These are phyloP conservation scores for Hydnum rufescens DNA, from an alignment of 768 basidiomycete genomes.

Conservation along the genomic window DNA sequence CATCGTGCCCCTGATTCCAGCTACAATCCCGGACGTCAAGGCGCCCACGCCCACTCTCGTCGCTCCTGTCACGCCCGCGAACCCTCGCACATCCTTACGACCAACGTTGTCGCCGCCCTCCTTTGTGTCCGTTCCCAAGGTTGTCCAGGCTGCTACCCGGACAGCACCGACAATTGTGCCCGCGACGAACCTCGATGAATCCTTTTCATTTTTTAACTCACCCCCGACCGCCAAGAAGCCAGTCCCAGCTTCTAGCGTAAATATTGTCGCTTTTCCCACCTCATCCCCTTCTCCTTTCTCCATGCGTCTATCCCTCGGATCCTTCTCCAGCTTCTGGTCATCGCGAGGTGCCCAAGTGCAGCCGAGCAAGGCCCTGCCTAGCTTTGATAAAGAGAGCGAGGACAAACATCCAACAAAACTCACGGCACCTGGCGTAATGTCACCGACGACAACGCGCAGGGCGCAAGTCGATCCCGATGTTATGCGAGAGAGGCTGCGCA, in stretches of 20 bases:
- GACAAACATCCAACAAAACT: neutral
- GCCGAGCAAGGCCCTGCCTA: neutral
- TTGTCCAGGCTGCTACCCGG: too few species aligned
- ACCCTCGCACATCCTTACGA: neutral
- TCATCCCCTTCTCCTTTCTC: neutral
- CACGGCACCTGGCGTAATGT: neutral
- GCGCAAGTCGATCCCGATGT: slow-evolving; percentile 8
- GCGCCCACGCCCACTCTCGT: neutral
- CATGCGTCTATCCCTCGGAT: neutral
- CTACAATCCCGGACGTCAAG: too few species aligned
- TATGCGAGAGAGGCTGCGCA: slow-evolving; percentile 9
- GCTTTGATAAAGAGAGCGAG: too few species aligned
- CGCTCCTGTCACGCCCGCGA: neutral
- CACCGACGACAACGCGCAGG: neutral
- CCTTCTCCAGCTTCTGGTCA: neutral
- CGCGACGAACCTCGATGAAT: neutral
- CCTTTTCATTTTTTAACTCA: neutral
- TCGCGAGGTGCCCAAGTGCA: neutral
- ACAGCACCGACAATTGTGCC: too few species aligned
- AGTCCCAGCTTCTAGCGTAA: neutral
- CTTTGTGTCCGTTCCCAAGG: too few species aligned
- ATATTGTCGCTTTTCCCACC: neutral
- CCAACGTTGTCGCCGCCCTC: neutral
- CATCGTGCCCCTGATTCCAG: neutral
- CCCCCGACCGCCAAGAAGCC: neutral